Base-by-base conservation (phyloP, 192 early-diverging fungal species). In the Dispira simplex region DNA sequence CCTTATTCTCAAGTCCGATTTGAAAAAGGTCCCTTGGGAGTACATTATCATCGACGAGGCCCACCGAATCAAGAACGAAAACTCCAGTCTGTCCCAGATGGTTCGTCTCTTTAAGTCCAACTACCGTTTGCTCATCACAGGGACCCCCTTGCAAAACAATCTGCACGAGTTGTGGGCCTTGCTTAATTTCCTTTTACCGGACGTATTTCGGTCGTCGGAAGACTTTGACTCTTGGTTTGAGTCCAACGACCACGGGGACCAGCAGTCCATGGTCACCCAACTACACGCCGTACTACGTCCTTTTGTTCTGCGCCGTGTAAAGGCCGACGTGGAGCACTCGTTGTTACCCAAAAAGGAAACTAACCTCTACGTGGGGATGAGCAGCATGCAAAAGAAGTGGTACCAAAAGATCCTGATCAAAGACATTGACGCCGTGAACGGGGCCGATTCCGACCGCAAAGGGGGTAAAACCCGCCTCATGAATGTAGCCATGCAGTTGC, bases 111-210 rank as follows among this genome's bases (percentile, higher is more conserved):
- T 99, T 69, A 77, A 83, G 43, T 91, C 93, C 32, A 80, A 85
- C 53, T 88, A 92, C 64, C 83, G 96, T 39, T 79, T 99, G 53
- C 72, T 98, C 45, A 85, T 98, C 18, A 95, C 95, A 0, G 95
- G 95, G 64, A 98, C 95, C 0, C 95, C 95, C 18, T 81, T 98
- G 32, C 93, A 96, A 69, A 99, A 99, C 81, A 94, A 97, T 63
- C 77, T 98, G 12, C 92, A 96, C 67, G 96, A 99, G 73, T 79
- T 99, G n/a, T 99, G 96, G 96, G 92, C 94, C 16, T 74, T 99
- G 63, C 80, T 99, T 11, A 97, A 99, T 73, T 99, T 99, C 68
- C 71, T 99, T 70, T 73, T 99, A 28, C 96, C 96, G 4, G 96
- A 99, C 68, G 89, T 99, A 26, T 97, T 99, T 79, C 87, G 85